Evolutionary conservation across 2,329 filamentous ascomycete genomes (phyloP).

Genomic region (Aureobasidium subglaciale): DNA sequence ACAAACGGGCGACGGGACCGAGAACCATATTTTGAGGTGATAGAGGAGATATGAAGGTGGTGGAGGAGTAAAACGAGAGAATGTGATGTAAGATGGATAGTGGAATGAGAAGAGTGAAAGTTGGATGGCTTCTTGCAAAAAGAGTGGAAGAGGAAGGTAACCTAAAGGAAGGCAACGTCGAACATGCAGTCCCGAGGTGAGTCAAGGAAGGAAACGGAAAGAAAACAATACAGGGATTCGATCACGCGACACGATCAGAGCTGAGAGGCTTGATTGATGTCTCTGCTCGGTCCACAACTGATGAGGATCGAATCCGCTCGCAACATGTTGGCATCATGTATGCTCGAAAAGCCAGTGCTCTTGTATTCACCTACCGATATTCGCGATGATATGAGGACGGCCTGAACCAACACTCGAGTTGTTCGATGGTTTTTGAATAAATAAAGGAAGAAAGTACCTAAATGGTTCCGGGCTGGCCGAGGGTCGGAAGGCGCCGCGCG

Average conservation of each 20-base stretch:
- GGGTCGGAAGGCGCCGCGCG: neutral
- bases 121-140: neutral
- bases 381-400: too few species aligned
- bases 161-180: neutral
- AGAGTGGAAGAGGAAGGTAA: neutral
- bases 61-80: neutral
- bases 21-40: conserved; percentile 18
- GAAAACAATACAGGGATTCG: neutral
- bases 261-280: neutral
- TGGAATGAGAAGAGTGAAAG: neutral
- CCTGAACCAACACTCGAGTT: too few species aligned
- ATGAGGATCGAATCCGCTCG: neutral
- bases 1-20: conserved; percentile 16
- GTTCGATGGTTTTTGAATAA: neutral
- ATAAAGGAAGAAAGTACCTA: neutral
- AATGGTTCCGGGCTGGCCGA: neutral
- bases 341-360: too few species aligned
- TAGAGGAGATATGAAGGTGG: neutral
- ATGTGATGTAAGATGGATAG: neutral
- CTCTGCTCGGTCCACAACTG: neutral
- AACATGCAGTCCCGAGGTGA: conserved; percentile 1
- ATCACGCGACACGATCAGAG: conserved; percentile 5
- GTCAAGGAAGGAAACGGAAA: conserved; percentile 2
- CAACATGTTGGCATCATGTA: neutral
- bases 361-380: neutral